Evolutionary conservation across 345 rosid species (phyloP).

Genomic region (Salix brachista): DNA sequence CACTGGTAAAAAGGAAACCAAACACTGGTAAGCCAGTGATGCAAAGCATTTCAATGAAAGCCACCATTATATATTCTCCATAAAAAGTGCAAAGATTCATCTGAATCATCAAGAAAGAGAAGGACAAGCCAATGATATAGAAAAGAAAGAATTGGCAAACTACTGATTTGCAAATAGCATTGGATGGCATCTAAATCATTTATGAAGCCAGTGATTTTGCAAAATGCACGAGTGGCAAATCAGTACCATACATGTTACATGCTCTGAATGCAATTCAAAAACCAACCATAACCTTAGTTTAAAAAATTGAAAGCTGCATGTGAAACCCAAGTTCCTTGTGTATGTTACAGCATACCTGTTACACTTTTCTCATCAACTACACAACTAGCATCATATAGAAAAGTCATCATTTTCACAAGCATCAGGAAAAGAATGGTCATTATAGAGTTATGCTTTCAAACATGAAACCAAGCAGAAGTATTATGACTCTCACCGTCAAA

Average conservation of each 20-base stretch:
- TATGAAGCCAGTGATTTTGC: neutral
- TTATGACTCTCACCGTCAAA: slow-evolving; percentile 59
- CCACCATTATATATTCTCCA: neutral
- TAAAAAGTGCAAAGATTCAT: neutral
- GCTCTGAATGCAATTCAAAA: neutral
- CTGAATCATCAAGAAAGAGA: neutral
- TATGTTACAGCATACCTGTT: neutral
- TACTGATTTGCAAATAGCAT: neutral
- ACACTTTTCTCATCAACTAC: neutral
- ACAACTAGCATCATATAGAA: neutral
- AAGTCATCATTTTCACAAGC: neutral
- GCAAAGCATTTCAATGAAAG: neutral
- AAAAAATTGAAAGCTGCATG: neutral
- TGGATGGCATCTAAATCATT: neutral
- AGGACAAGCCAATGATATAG: neutral
- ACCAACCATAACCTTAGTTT: neutral
- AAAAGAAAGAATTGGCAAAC: neutral
- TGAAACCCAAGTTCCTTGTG: neutral
- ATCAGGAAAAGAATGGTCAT: neutral
- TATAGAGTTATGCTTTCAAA: neutral
- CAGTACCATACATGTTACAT: neutral
- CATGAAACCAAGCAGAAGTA: neutral
- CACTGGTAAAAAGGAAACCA: slow-evolving; percentile 42
- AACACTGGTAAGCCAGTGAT: neutral
- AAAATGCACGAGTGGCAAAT: neutral